Evolutionary conservation across 1,284 basidiomycete species (phyloP), one percentile per base, ranked within the genome.

Genomic region (Ustilago bromivora): DNA sequence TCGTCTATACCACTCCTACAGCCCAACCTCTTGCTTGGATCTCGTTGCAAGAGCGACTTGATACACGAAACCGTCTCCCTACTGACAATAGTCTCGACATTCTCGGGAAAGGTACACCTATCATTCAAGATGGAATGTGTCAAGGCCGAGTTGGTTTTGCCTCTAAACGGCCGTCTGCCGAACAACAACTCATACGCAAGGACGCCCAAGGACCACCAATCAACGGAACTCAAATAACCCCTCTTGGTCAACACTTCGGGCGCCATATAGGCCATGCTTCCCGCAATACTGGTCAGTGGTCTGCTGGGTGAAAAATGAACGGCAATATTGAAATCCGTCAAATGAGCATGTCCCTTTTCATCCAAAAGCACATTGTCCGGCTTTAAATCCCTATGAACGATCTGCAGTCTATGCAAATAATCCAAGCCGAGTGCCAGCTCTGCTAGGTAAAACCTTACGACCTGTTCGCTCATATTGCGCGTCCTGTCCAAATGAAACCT

Each of bases 311-410:
- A 95, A 86, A 94, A 98, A 87, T 98, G 96, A 9, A 98, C 95
- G 15, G 96, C 96, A 79, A 98, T 95, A 86, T 99, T 99, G 88
- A 99, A 97, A 87, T 98, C 96, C 15, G 96, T 98, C 75, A 99
- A 89, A 85, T 98, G 96, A 0, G 94, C 96, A 85, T 99, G 96
- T 0, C 96, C 96, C 80, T 90, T 89, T 52, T 93, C 91, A 87
- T 98, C 96, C 47, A 99, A 89, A 12, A 99, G 89, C 76, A 99
- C 93, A 85, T 99, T 98, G 87, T 99, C 96, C 1, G 96, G 96
- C 86, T 99, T 98, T 71, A 99, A 87, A 57, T 82, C 80, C 15
- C 81, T 78, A 87, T 99, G 96, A 61, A 98, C 93, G 82, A 99
- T 99, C 61, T 92, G 91, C 78, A 95, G 92, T 58, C 90, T 89